Conservation (phyloP, 176 grass and related monocot genomes). For the Alloteropsis semialata region DNA sequence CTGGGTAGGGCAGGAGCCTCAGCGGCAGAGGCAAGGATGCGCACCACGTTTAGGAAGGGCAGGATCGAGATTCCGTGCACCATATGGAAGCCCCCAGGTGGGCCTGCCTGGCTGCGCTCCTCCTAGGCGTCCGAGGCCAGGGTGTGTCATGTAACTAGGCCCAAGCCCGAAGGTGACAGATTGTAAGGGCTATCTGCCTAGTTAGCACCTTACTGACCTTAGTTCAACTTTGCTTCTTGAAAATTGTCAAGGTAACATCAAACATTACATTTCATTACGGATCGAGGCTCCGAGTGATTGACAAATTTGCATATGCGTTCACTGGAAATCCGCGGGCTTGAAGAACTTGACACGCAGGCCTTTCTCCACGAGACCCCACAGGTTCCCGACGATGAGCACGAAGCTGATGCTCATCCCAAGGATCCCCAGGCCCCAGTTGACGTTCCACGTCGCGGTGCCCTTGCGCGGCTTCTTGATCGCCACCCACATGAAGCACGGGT, state of each 20-base stretch:
- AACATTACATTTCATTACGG: not conserved
- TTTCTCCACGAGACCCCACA: conserved; percentile 63
- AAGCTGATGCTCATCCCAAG: conserved; percentile 64
- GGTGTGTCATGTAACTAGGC: no score
- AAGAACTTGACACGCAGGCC: conserved; percentile 71
- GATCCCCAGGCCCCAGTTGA: conserved; percentile 78
- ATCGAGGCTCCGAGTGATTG: not conserved
- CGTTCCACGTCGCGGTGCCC: conserved; percentile 51
- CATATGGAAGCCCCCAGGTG: no score
- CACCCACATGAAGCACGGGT: conserved; percentile 98
- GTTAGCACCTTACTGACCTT: no score
- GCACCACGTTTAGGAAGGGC: no score
- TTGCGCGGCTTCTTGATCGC: conserved; percentile 63
- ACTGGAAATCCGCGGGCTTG: conserved; percentile 38
- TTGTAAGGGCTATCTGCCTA: no score
- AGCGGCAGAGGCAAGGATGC: no score
- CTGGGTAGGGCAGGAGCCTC: no score
- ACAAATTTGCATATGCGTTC: not conserved
- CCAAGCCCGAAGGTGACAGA: no score
- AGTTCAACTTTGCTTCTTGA: no score
- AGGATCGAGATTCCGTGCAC: no score
- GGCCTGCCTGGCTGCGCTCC: no score
- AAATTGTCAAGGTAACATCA: not conserved
- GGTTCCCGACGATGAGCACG: conserved; percentile 52
- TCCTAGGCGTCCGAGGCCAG: no score